Conservation (phyloP, 331 rosid genomes). For the Quercus lobata region DNA sequence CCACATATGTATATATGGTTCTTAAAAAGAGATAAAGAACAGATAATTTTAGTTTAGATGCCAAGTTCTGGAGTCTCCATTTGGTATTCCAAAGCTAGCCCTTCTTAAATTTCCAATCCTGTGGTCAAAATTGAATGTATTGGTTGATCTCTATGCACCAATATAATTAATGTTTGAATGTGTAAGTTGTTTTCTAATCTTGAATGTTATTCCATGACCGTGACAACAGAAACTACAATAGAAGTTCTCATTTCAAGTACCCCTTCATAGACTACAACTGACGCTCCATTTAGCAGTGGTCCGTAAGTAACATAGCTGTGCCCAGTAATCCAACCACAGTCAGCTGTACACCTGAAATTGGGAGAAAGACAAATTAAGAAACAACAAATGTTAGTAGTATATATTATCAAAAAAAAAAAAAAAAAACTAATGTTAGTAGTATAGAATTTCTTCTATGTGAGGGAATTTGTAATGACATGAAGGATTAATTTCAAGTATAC, state of each 20-base stretch:
- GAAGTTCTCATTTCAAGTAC: slow-evolving; percentile 38
- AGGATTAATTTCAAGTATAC: slow-evolving; percentile 43
- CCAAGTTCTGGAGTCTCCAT: neutral
- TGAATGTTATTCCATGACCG: neutral
- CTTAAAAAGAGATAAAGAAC: neutral
- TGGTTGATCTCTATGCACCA: slow-evolving; percentile 2
- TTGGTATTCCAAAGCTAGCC: neutral
- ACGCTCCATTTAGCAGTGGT: slow-evolving; percentile 91
- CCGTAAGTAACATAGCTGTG: slow-evolving; percentile 98
- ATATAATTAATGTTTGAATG: slow-evolving; percentile 7
- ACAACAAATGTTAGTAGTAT: neutral
- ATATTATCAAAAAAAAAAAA: neutral
- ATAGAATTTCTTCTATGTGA: slow-evolving; percentile 11
- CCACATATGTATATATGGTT: neutral
- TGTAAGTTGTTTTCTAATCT: neutral
- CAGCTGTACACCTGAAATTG: slow-evolving; percentile 90
- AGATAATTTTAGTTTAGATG: neutral
- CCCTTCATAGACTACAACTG: slow-evolving; percentile 80
- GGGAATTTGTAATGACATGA: slow-evolving; percentile 7
- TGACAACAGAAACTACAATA: neutral
- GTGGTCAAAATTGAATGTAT: neutral
- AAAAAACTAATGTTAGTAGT: neutral
- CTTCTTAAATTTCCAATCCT: slow-evolving; percentile 5
- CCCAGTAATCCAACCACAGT: slow-evolving; percentile 99
- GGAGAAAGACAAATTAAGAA: slow-evolving; percentile 12